Evolutionary conservation across 371 early-diverging fungal species (phyloP).

Genomic region (Mucor circinelloides): DNA sequence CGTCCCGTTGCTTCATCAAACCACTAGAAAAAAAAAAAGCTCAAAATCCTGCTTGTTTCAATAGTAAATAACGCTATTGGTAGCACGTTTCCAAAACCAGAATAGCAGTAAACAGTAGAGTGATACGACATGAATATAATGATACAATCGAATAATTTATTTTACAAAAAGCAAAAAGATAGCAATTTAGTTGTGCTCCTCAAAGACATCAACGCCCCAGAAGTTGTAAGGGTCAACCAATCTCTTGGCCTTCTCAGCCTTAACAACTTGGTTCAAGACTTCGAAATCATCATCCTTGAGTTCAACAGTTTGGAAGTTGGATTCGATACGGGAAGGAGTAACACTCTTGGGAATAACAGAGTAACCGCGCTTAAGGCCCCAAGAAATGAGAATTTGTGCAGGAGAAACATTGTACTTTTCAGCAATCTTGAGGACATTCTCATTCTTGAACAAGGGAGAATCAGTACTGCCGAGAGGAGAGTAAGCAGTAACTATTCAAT

Average conservation of each 20-base stretch:
- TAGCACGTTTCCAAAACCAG: not conserved
- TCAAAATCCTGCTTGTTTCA: not conserved
- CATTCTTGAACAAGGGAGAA: conserved; percentile 25
- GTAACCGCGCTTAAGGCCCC: conserved; percentile 73
- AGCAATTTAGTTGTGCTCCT: conserved; percentile 21
- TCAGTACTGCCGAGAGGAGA: conserved; percentile 48
- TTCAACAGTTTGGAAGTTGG: conserved; percentile 43
- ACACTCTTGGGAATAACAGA: conserved; percentile 65
- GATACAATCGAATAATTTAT: not conserved
- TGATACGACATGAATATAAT: not conserved
- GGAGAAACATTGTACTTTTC: conserved; percentile 69
- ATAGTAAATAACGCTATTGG: not conserved
- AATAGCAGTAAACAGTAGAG: not conserved
- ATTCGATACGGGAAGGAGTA: conserved; percentile 47
- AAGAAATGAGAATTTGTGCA: conserved; percentile 77
- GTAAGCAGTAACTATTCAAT: conserved; percentile 34
- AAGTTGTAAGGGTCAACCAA: conserved; percentile 34
- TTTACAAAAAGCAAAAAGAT: not conserved
- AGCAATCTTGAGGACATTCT: conserved; percentile 53
- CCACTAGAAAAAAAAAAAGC: too few species aligned
- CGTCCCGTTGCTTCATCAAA: too few species aligned
- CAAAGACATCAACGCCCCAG: conserved; percentile 41
- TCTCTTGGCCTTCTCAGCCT: conserved; percentile 15
- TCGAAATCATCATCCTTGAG: conserved; percentile 41
- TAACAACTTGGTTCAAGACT: conserved; percentile 32